Percentiles rank a stretch among this genome's conserved stretches.
Conservation (phyloP, 2,329 filamentous ascomycete species). For the Ophiostoma populinum region DNA sequence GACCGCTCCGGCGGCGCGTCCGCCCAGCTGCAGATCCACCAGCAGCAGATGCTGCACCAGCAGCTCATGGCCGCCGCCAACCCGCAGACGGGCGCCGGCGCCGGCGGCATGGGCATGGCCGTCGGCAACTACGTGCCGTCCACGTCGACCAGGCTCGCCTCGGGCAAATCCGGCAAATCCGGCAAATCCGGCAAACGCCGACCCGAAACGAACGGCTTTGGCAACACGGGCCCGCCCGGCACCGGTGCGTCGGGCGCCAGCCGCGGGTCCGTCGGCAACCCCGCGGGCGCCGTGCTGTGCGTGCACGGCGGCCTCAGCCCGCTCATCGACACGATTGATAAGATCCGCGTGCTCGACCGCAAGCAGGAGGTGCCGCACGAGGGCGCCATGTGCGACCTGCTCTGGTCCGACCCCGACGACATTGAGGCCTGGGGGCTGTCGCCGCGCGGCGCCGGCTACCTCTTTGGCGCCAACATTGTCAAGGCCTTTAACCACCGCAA, state of each 20-base stretch:
- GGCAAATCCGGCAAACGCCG: background rate
- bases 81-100: background rate
- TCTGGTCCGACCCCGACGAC: slow-evolving; percentile 97
- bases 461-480: slow-evolving; percentile 91
- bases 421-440: slow-evolving; percentile 95
- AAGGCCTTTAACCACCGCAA: slow-evolving; percentile 92
- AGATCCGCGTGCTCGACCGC: slow-evolving; percentile 83
- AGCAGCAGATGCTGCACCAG: slow-evolving; percentile 13
- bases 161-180: background rate
- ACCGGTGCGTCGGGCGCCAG: slow-evolving; percentile 61
- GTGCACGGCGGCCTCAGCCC: slow-evolving; percentile 90
- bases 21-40: slow-evolving; percentile 11
- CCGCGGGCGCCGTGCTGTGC: slow-evolving; percentile 73
- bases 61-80: slow-evolving; percentile 5
- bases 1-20: slow-evolving; percentile 25
- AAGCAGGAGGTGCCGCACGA: slow-evolving; percentile 98
- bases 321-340: slow-evolving; percentile 82
- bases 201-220: slow-evolving; percentile 7
- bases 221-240: slow-evolving; percentile 47
- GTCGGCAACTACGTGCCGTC: slow-evolving; percentile 10
- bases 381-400: slow-evolving; percentile 93
- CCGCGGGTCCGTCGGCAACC: slow-evolving; percentile 44
- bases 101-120: background rate
- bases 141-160: slow-evolving; percentile 6
- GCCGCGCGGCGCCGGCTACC: slow-evolving; percentile 82